Evolutionary conservation across 2,329 filamentous ascomycete species (phyloP), one percentile per base, ranked within the genome.

Genomic region (Penicillium decumbens): DNA sequence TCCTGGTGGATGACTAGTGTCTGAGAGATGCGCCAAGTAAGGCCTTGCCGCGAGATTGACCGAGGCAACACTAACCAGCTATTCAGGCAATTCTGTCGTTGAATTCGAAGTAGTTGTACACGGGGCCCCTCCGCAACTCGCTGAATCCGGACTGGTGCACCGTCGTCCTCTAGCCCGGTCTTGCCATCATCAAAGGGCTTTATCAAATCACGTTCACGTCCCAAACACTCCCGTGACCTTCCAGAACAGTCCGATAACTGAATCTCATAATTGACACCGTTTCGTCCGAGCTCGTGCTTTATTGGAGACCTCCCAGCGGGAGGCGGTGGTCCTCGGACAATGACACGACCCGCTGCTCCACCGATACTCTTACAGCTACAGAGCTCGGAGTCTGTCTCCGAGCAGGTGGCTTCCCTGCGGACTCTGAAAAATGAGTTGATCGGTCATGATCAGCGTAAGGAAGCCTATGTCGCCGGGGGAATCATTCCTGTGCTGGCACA

Each of bases 391-490:
- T 73, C 68, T 51, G 56, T 65, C 47, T 66, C 64, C 35, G 63
- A 64, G 41, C 72, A 71, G 53, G 63, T 80, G 35, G 73, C 77
- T 24, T 80, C 84, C 43, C 77, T 96, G 39, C 82, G 84, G 57
- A 76, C 78, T 37, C 75, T 98, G 27, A 97, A 95, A 75, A 93
- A 95, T 69, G 87, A 93, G 55, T 80, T 95, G 41, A 83, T 95
- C 52, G 93, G 93, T 23, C 89, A 97, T 69, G 80, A 87, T 29
- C 84, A 92, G 68, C 85, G 85, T 68, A 98, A 98, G 72, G 86
- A 92, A 70, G 72, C 82, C 49, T 91, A 85, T 76, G 78, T 96
- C 35, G 77, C 76, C 50, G 74, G 81, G 47, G 91, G 91, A 29
- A 73, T 88, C 42, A 75, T 81, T 25, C 74, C 76, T 30, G 68